A percentile compares a stretch with the other conserved stretches of the same genome.
phyloP scores from a whole-genome alignment of 1,284 basidiomycete species.

The Anthracocystis panici-leucophaei region DNA sequence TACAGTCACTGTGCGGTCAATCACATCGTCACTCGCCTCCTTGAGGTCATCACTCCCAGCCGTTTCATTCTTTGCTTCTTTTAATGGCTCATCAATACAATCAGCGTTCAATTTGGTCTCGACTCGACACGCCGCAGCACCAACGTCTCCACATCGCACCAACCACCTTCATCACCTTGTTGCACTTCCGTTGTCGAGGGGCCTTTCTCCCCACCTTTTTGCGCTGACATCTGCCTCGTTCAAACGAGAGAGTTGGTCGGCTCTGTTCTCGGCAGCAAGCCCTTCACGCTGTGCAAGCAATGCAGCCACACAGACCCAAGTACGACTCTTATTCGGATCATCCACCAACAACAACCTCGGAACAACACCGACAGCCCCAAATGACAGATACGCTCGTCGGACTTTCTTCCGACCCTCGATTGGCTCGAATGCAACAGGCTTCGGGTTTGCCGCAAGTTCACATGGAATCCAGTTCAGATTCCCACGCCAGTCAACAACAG shows the following conservation, averaged over 20 bases:
- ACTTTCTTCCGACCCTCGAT: conserved; percentile 13
- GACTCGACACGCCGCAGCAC: too few relatives aligned
- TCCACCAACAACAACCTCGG: neutral
- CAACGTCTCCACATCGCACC: too few relatives aligned
- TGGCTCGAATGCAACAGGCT: conserved; percentile 15
- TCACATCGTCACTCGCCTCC: too few relatives aligned
- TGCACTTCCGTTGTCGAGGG: neutral
- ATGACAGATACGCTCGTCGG: conserved; percentile 17
- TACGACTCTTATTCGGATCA: conserved; percentile 17
- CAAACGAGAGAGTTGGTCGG: neutral
- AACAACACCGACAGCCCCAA: conserved; percentile 14
- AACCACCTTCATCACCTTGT: too few relatives aligned
- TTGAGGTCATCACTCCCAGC: too few relatives aligned
- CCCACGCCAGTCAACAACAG: conserved; percentile 3
- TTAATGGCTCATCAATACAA: too few relatives aligned
- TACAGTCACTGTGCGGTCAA: too few relatives aligned
- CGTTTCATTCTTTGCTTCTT: too few relatives aligned
- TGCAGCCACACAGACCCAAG: conserved; percentile 24
- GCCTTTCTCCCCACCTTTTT: neutral
- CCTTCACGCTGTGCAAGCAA: conserved; percentile 1
- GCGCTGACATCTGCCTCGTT: neutral
- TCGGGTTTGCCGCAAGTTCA: conserved; percentile 30
- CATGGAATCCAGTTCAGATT: conserved; percentile 7
- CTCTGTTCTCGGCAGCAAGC: conserved; percentile 1
- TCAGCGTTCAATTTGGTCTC: too few relatives aligned